Base-by-base conservation (phyloP, 1,139 yeast genomes). In the Yamadazyma blattariae region DNA sequence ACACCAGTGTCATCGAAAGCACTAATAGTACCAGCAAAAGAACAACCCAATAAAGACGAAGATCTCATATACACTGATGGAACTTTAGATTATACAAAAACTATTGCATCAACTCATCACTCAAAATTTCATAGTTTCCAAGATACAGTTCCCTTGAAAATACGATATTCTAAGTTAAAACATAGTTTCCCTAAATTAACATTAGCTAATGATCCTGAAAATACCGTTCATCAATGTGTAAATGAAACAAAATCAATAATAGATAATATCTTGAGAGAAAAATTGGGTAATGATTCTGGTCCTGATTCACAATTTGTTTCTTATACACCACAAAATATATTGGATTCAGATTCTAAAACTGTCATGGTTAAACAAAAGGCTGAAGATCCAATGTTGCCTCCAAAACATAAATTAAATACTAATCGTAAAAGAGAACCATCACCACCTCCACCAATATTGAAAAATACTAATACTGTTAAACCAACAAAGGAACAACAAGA, bases 301-400 rank as follows among this genome's bases (percentile, higher is more conserved):
- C 7, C 18, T 4, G 50, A 46, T 13, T 48, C 54, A 0, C 40
- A 54, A 7, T 45, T 44, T 29, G 48, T 61, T 3, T 49, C 52
- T 5, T 57, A 57, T 39, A 45, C 50, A 1, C 38, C 61, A 1
- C 49, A 42, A 11, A 44, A 47, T 10, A 42, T 49, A 3, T 44
- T 38, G 7, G 46, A 29, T 10, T 56, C 55, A 3, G 35, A 48
- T 15, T 57, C 50, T 24, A 52, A 60, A 30, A 44, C 50, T 1
- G 51, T 69, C 5, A 64, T 64, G 36, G 56, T 68, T 20, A 48
- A 58, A 34, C 53, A 55, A 20, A 58, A 57, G 36, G 75, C 78
- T 38, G 74, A 76, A 35, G 98, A 92, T 61, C 98, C 97, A 0
- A 73, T 90, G 73, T 78, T 87, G 23, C 97, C 97, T 0, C 81